Percentiles rank a stretch among this genome's conserved stretches.
Evolutionary conservation across 108 stramenopile genomes (phyloP).

Genomic region (Nitzschia sp.): DNA sequence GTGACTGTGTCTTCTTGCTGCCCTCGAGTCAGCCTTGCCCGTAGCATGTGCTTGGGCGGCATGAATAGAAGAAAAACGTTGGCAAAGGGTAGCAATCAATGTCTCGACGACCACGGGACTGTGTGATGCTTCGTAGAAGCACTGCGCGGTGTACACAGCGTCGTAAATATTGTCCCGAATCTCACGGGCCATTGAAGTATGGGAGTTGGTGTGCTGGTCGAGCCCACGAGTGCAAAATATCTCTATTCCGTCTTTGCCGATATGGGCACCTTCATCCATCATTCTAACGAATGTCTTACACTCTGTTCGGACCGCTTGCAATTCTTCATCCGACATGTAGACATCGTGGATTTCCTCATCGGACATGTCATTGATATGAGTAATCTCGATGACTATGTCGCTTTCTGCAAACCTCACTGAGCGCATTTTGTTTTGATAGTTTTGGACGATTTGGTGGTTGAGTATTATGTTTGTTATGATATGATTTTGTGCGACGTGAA

Average conservation of each 20-base stretch:
- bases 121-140: background rate
- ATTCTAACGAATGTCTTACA: background rate
- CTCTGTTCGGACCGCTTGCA: constrained; percentile 3
- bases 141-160: background rate
- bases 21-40: background rate
- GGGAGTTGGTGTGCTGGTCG: background rate
- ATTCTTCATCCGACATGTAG: background rate
- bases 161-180: background rate
- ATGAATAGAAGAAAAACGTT: background rate
- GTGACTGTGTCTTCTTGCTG: no score
- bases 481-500: no score
- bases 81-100: background rate
- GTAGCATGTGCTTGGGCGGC: background rate
- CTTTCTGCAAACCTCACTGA: constrained; percentile 1
- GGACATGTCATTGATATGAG: constrained; percentile 12
- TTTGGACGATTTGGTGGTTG: background rate
- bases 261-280: constrained; percentile 9
- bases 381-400: constrained; percentile 8
- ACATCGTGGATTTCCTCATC: constrained; percentile 4
- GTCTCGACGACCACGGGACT: background rate
- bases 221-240: constrained; percentile 8
- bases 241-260: background rate
- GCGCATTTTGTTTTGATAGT: background rate
- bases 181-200: background rate
- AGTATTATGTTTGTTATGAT: background rate